Base-by-base conservation (phyloP, 2,329 filamentous ascomycete genomes). In the Sclerotinia subarctica region DNA sequence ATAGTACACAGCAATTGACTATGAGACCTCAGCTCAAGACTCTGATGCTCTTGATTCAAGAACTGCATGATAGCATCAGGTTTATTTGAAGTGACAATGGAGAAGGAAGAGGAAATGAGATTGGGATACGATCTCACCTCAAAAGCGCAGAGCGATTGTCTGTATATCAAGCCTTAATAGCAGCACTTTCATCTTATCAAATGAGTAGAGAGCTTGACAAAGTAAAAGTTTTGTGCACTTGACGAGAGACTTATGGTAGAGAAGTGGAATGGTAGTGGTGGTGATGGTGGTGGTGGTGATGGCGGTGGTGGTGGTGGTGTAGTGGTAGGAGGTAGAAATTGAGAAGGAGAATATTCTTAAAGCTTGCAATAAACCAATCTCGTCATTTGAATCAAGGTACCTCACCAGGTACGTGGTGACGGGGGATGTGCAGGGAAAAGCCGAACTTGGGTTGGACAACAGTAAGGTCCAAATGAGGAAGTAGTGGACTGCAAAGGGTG, bases 121-220 rank as follows among this genome's bases (percentile, higher is more conserved):
- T 7, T 24, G 29, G 24, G 2, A n/a, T 42, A 42, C 47, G 59
- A 63, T 51, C 59, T 63, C 35, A 63, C 59, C 59, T 63, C 46
- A 63, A 51, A 26, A n/a, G 29, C 51, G 15, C 15, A 51, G 59
- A 15, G 32, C 46, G 46, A 42, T 49, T 38, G n/a, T 38, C 46
- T 51, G 32, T 51, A 15, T 42, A 7, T 51, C 21, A 26, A 63
- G n/a, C 46, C 15, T 7, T 13, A 42, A 51, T 15, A 51, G 32
- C 13, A 51, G 46, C 46, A 51, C 46, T 26, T 62, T 51, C 8
- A 47, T 63, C n/a, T 51, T 63, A 42, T 63, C 21, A 51, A 19
- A 15, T 26, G 5, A 42, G 47, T 2, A 24, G 53, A n/a, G n/a
- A 32, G 5, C 19, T 26, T 26, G n/a, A 19, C 11, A 62, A 51